Evolutionary conservation across 2,329 filamentous ascomycete genomes (phyloP).

Genomic region (Colletotrichum paranaense): DNA sequence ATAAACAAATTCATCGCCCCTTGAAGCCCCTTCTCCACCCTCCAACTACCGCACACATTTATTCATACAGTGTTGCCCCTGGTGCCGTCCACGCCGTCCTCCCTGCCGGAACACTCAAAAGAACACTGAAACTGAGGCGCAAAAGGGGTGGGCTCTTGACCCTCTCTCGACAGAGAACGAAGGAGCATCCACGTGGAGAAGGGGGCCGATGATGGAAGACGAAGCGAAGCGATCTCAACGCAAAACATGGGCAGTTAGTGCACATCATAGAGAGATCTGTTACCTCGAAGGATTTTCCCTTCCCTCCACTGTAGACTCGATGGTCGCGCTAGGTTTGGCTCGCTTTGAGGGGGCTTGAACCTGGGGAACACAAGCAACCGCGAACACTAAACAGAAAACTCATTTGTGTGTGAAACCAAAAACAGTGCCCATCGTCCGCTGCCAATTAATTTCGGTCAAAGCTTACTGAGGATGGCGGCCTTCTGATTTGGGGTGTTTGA

Average conservation of each 20-base stretch:
- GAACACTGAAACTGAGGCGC: slow-evolving; percentile 30
- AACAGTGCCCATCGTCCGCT: slow-evolving; percentile 5
- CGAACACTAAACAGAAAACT: background rate
- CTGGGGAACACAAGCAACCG: background rate
- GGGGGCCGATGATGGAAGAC: background rate
- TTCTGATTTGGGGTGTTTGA: slow-evolving; percentile 17
- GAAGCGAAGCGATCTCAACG: background rate
- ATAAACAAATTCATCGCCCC: background rate
- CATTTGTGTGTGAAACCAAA: background rate
- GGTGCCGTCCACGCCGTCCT: background rate
- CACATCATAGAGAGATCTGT: background rate
- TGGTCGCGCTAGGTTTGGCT: background rate
- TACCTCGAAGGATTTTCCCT: background rate
- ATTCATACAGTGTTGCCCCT: no score
- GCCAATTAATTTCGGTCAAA: slow-evolving; percentile 17
- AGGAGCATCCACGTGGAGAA: slow-evolving; percentile 26
- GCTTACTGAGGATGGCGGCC: background rate
- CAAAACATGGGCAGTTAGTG: background rate
- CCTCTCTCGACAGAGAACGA: background rate
- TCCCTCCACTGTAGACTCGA: background rate
- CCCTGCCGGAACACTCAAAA: background rate
- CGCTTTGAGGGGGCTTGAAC: background rate
- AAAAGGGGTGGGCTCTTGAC: background rate
- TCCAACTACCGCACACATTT: background rate
- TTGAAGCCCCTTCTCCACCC: slow-evolving; percentile 15